Evolutionary conservation across 163 green algal species (phyloP), one percentile per base, ranked within the genome.

Genomic region (Trebouxia gelatinosa): DNA sequence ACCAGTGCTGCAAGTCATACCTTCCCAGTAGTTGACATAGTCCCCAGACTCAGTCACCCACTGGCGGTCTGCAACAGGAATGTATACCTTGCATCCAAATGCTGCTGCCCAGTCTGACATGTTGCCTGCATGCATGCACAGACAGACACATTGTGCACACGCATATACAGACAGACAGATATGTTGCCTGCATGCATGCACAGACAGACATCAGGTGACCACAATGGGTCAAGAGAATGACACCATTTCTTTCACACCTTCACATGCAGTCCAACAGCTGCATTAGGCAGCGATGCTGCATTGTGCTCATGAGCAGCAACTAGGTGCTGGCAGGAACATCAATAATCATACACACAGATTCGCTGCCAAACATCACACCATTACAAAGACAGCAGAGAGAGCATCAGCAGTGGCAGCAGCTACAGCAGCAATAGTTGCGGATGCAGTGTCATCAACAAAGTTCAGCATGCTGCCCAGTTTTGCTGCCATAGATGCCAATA

Each of bases 21-120:
- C 77, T 77, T 66, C 57, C 77, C 77, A 82, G 51, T 57, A 74
- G 0, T 71, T 39, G 1, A 82, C 64, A n/a, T 66, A 37, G 17
- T 39, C 26, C 6, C 57, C 46, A 40, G 67, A 50, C 28, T 74
- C 29, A 2, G 72, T 82, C 32, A 84, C 70, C 65, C 61, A 82
- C 34, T 74, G 38, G 46, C 58, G 54, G 74, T 86, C 82, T 5
- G 35, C 39, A 32, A 50, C 57, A 35, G 77, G 71, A 17, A 80
- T 39, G 9, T 77, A 54, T 2, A 84, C 57, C 19, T 59, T 21
- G 17, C 70, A 76, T 13, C 70, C 74, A 59, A 85, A 85, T 2
- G 46, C 61, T 29, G 64, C 65, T 29, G 78, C 82, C 75, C 74
- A 86, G 74, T 79, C 68, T 17, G 68, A 74, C 39, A 80, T 81